Base-by-base conservation (phyloP, 2,329 filamentous ascomycete genomes). In the Exophiala viscosa region DNA sequence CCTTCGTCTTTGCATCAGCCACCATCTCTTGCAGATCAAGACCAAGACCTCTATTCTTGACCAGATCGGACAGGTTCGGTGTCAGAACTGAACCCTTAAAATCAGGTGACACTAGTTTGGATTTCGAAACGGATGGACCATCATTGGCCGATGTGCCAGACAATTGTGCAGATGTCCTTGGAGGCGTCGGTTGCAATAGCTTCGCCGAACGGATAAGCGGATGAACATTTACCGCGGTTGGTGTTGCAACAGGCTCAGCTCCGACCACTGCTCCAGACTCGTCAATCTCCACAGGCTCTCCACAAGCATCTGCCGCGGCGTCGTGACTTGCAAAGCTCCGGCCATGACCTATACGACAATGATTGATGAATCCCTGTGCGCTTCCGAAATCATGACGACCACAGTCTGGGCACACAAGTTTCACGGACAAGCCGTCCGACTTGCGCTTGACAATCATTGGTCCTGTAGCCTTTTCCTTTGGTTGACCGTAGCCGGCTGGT, bases 311-410 rank as follows among this genome's bases (percentile, higher is more conserved):
- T 32, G 92, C 93, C 57, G 93, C 93, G 65, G 91, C 89, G 69
- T 97, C 92, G 66, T 99, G 93, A 63, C 90, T 96, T 73, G 95
- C 92, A 76, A 91, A 97, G 59, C 95, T 90, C 54, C 89, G 82
- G 67, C 87, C 88, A 72, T 99, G 93, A 20, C 91, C 90, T 64
- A 99, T 97, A 52, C 93, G 90, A 68, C 92, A 97, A 68, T 99
- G 93, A 67, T 99, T 99, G 74, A 99, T 93, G 72, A 97, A 97
- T n/a, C 93, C 93, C 70, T 97, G 93, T 0, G 91, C 95, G 73
- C 91, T 97, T 50, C 87, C 91, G 66, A 97, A 97, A 69, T 96
- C 89, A 68, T 90, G 88, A 59, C 92, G 82, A 45, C 90, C 80
- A 70, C 93, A 97, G 69, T 93, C 87, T 54, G 88, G 73, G 75